These are phyloP conservation scores for Yamadazyma membranifaciens DNA, from an alignment of 1,139 yeast genomes.

Conservation along the genomic window DNA sequence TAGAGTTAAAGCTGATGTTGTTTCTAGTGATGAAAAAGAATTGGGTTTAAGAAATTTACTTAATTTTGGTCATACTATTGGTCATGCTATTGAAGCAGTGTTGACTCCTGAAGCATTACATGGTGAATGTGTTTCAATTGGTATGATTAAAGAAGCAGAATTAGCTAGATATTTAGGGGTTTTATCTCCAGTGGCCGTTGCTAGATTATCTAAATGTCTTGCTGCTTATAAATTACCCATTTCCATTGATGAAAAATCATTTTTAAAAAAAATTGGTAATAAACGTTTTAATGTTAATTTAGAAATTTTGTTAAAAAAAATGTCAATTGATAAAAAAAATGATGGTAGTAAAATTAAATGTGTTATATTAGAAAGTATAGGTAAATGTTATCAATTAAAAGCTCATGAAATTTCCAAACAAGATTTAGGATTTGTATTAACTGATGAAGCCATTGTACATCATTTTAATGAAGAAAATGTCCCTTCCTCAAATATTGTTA, in stretches of 20 bases:
- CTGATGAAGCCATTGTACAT: constrained; percentile 76
- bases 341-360: constrained; percentile 89
- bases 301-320: constrained; percentile 69
- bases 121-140: constrained; percentile 97
- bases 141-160: constrained; percentile 94
- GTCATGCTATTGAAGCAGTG: constrained; percentile 97
- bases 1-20: constrained; percentile 90
- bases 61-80: constrained; percentile 96
- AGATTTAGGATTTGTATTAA: constrained; percentile 75
- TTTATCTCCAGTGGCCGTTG: constrained; percentile 89
- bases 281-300: constrained; percentile 64
- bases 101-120: constrained; percentile 94
- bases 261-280: constrained; percentile 67
- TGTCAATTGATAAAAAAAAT: constrained; percentile 96
- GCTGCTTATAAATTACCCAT: constrained; percentile 85
- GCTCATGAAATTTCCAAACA: constrained; percentile 84
- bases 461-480: constrained; percentile 43
- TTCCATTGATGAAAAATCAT: constrained; percentile 63
- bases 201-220: constrained; percentile 80
- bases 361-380: constrained; percentile 80
- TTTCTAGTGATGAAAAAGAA: constrained; percentile 91
- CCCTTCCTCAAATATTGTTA: constrained; percentile 49
- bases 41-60: constrained; percentile 89
- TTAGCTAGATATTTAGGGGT: constrained; percentile 86
- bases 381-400: constrained; percentile 81